Conservation (phyloP, 1,139 yeast genomes). For the Kurtzmaniella quercitrusa region DNA sequence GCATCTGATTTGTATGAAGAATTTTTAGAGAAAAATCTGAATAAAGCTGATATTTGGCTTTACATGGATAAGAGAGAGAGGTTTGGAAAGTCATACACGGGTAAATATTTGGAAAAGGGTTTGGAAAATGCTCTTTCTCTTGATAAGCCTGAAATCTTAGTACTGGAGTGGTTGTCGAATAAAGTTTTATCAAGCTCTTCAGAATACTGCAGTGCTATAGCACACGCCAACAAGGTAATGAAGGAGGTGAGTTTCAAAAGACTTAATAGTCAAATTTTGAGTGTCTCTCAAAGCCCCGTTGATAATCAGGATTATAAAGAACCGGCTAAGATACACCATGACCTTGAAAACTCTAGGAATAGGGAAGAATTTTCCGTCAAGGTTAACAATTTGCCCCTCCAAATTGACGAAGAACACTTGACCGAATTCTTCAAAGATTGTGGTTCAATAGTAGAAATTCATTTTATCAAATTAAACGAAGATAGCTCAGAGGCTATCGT, state of each 20-base stretch:
- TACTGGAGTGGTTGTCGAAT: conserved; percentile 39
- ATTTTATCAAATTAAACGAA: conserved; percentile 20
- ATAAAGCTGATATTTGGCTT: conserved; percentile 48
- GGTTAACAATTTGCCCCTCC: conserved; percentile 35
- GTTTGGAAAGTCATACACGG: conserved; percentile 13
- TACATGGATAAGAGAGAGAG: conserved; percentile 38
- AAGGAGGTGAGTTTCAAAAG: conserved; percentile 9
- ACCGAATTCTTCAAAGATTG: conserved; percentile 53
- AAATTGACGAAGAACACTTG: conserved; percentile 30
- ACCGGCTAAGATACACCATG: conserved; percentile 5
- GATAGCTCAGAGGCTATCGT: conserved; percentile 35
- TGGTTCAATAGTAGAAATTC: conserved; percentile 43
- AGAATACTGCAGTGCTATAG: neutral
- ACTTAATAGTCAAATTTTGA: neutral
- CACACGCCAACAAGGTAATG: conserved; percentile 17
- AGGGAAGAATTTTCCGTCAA: conserved; percentile 55
- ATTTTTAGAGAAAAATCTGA: conserved; percentile 25
- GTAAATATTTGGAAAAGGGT: conserved; percentile 29
- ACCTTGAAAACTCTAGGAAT: conserved; percentile 32
- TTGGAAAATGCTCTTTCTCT: conserved; percentile 21
- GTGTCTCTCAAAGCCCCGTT: neutral
- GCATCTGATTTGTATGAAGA: conserved; percentile 23
- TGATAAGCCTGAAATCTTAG: conserved; percentile 51
- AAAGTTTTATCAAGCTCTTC: neutral
- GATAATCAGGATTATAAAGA: neutral